Percentiles rank a stretch among this genome's conserved stretches.
phyloP scores from a whole-genome alignment of 1,284 basidiomycete genomes.

The Trichosporon asahii region DNA sequence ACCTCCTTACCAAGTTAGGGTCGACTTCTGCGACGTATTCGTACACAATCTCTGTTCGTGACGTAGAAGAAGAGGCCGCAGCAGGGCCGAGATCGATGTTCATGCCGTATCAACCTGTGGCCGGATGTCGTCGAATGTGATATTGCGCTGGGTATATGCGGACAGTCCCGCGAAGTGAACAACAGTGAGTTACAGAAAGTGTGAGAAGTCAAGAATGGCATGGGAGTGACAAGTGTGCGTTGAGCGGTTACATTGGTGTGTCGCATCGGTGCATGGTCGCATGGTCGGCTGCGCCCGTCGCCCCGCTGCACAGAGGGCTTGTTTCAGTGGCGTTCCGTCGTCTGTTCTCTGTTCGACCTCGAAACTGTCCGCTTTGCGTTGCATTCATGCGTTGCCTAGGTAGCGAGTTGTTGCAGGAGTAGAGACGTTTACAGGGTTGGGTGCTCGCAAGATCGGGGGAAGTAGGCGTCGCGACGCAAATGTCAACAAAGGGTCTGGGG shows the following conservation, averaged over 20 bases:
- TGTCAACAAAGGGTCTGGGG: background rate
- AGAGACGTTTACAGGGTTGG: background rate
- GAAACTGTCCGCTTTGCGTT: background rate
- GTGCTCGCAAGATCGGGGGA: background rate
- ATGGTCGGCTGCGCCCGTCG: background rate
- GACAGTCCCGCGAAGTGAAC: background rate
- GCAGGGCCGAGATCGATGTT: background rate
- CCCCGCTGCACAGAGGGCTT: background rate
- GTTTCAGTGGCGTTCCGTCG: background rate
- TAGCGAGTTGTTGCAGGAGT: background rate
- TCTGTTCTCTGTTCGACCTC: background rate
- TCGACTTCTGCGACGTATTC: conserved; percentile 43
- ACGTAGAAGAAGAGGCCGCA: background rate
- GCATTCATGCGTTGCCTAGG: background rate
- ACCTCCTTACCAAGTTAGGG: conserved; percentile 36
- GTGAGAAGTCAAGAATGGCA: background rate
- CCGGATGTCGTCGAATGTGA: background rate
- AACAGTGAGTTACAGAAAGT: background rate
- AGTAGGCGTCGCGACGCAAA: background rate
- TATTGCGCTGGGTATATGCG: background rate
- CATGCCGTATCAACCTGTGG: too few relatives aligned
- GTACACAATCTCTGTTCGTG: conserved; percentile 35
- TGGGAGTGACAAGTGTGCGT: background rate
- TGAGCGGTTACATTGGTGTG: background rate
- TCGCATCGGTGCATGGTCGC: background rate